Conservation (phyloP, 768 basidiomycete genomes). For the Tulasnella calospora region DNA sequence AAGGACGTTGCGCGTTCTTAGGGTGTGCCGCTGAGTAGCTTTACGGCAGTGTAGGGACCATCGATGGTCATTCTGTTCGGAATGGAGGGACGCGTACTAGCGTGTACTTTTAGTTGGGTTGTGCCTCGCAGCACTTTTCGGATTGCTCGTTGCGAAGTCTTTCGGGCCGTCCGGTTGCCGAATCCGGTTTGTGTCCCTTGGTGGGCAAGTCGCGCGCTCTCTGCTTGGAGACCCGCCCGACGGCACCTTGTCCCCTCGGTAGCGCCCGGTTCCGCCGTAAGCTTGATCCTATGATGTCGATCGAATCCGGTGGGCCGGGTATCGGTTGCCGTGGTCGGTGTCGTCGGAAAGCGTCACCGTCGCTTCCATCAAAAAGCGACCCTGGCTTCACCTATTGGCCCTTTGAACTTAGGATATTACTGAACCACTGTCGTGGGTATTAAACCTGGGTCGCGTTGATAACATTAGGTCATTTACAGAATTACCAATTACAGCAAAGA, state of each 20-base stretch:
- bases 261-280: neutral
- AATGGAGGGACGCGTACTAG: too few species aligned
- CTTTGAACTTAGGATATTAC: neutral
- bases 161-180: neutral
- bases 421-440: neutral
- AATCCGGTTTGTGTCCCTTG: neutral
- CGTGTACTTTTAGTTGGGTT: too few species aligned
- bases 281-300: neutral
- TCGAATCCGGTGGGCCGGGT: neutral
- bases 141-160: neutral
- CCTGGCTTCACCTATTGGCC: neutral
- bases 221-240: neutral
- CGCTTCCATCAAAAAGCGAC: neutral
- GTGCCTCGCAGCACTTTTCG: neutral
- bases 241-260: neutral
- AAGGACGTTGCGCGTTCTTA: neutral
- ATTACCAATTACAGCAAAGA: neutral
- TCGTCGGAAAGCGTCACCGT: neutral
- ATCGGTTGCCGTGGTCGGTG: neutral
- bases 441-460: neutral
- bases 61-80: too few species aligned
- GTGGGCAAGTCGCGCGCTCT: neutral
- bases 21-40: neutral
- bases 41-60: neutral
- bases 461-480: neutral